Evolutionary conservation across 2,329 filamentous ascomycete genomes (phyloP).

Genomic region (Colletotrichum graminicola): DNA sequence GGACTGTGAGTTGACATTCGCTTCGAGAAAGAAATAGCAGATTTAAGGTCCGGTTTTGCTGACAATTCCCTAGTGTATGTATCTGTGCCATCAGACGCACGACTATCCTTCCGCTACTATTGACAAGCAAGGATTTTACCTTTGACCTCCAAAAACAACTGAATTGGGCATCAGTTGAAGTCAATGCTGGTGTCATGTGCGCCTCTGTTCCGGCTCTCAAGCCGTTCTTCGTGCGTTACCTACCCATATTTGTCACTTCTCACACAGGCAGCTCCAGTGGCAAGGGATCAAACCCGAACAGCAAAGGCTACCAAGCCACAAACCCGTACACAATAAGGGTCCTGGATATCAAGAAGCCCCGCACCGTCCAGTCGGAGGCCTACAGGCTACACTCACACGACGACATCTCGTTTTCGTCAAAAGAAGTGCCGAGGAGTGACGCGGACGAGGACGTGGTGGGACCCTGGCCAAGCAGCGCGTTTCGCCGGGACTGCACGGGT

Average conservation of each 20-base stretch:
- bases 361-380: constrained; percentile 35
- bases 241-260: constrained; percentile 39
- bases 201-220: constrained; percentile 43
- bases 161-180: constrained; percentile 46
- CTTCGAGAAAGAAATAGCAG: too few relatives aligned
- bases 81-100: constrained; percentile 50
- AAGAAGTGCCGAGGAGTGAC: background rate
- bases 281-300: constrained; percentile 9
- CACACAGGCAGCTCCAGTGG: constrained; percentile 10
- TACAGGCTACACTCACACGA: constrained; percentile 41
- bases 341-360: constrained; percentile 39
- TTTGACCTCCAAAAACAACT: constrained; percentile 48
- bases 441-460: constrained; percentile 27
- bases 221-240: constrained; percentile 43
- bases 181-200: constrained; percentile 41
- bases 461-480: constrained; percentile 36
- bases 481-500: constrained; percentile 7
- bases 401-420: constrained; percentile 19
- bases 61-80: constrained; percentile 45
- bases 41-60: background rate
- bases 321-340: constrained; percentile 28
- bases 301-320: constrained; percentile 18
- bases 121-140: constrained; percentile 46
- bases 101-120: constrained; percentile 46
- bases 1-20: constrained; percentile 22